Evolutionary conservation across 75 land plant genomes (phyloP).

Genomic region (Larix kaempferi): DNA sequence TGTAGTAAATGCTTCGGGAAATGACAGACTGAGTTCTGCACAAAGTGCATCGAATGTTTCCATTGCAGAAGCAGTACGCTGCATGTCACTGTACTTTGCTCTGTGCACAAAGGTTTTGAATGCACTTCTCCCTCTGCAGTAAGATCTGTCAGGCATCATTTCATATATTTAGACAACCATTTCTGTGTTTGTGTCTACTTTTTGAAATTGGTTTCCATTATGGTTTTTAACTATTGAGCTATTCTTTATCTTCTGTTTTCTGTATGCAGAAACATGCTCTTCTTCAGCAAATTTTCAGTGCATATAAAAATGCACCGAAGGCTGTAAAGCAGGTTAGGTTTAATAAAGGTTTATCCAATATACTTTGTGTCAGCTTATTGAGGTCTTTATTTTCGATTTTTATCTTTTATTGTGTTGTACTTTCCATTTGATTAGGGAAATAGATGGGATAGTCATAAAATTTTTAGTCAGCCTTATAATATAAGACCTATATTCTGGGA

Average conservation of each 20-base stretch:
- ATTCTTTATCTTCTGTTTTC: not conserved
- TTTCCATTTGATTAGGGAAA: not conserved
- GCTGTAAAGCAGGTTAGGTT: slow-evolving; percentile 73
- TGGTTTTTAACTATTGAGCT: not conserved
- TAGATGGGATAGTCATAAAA: not conserved
- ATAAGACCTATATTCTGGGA: slow-evolving; percentile 9
- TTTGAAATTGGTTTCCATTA: not conserved
- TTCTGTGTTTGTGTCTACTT: not conserved
- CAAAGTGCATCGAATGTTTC: slow-evolving; percentile 24
- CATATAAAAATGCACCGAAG: slow-evolving; percentile 52
- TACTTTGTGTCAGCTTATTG: not conserved
- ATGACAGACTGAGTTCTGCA: slow-evolving; percentile 16
- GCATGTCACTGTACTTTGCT: slow-evolving; percentile 94
- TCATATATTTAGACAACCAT: not conserved
- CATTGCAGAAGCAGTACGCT: slow-evolving; percentile 68
- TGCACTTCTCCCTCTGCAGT: slow-evolving; percentile 1
- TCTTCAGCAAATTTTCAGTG: slow-evolving; percentile 66
- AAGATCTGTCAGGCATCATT: not conserved
- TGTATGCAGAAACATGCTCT: slow-evolving; percentile 86
- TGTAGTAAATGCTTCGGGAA: not conserved
- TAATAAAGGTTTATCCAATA: not conserved
- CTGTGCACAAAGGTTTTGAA: slow-evolving; percentile 86
- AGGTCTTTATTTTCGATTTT: not conserved
- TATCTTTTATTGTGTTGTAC: not conserved
- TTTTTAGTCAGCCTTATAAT: no score